Evolutionary conservation across 257 asterid genomes (phyloP).

Genomic region (Dorcoceras hygrometricum): DNA sequence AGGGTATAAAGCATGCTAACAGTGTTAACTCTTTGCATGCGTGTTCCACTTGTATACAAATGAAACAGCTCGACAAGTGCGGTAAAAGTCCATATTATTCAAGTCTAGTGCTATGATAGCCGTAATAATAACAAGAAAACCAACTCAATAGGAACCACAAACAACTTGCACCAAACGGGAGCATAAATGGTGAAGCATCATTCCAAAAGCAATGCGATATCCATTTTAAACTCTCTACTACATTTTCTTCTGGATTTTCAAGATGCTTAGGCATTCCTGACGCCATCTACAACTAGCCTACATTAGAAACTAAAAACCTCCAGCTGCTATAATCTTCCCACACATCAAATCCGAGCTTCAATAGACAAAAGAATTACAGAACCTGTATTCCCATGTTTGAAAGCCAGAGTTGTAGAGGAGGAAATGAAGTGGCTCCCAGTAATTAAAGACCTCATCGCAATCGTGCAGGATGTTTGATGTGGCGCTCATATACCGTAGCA

Average conservation of each 20-base stretch:
- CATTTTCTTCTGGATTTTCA: slow-evolving; percentile 10
- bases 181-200: neutral
- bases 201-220: slow-evolving; percentile 2
- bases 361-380: neutral
- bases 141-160: slow-evolving; percentile 1
- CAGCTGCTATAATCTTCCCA: slow-evolving; percentile 9
- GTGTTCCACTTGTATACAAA: neutral
- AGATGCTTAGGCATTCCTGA: neutral
- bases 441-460: slow-evolving; percentile 97
- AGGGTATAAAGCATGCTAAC: neutral
- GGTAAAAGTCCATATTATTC: neutral
- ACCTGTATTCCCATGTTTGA: slow-evolving; percentile 99
- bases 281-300: slow-evolving; percentile 5
- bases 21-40: neutral
- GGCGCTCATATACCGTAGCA: slow-evolving; percentile 86
- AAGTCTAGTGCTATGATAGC: neutral
- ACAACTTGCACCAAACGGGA: neutral
- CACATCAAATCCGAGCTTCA: slow-evolving; percentile 1
- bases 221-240: neutral
- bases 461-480: slow-evolving; percentile 91
- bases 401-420: slow-evolving; percentile 90
- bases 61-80: neutral
- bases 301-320: slow-evolving; percentile 9
- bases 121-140: slow-evolving; percentile 1
- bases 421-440: slow-evolving; percentile 98